Base-by-base conservation (phyloP, 2,329 filamentous ascomycete species). In the Huntiella bhutanensis region DNA sequence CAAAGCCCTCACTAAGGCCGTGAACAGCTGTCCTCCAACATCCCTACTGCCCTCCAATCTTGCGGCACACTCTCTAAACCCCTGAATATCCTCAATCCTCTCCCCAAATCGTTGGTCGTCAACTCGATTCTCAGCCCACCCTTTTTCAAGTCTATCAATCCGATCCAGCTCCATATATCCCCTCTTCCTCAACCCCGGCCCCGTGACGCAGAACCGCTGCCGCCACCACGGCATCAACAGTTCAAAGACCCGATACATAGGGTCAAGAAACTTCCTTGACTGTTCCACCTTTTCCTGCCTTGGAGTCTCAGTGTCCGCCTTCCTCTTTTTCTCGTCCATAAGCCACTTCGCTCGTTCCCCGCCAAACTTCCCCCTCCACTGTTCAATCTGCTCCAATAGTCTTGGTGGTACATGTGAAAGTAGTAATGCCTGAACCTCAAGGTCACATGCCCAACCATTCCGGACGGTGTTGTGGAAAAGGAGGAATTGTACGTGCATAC, bases 401-500 rank as follows among this genome's bases (percentile, higher is more conserved):
- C 72, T 71, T 0, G 73, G 67, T 0, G 82, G 71, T 5, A 94
- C 55, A 48, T 84, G 78, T n/a, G 77, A 75, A 3, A 91, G 68
- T 57, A 95, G 67, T 12, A 77, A 80, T 8, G 77, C 75, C 51
- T 91, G 83, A 0, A 92, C 68, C 51, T 82, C 73, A 3, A 70
- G 60, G 54, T 96, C 82, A 53, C 83, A 83, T 15, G 86, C 63
- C 80, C 88, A 96, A 0, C 75, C 68, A 58, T 96, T 95, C 37
- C 83, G 75, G 11, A 91, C 62, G 0, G 83, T 74, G 57, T 96
- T 96, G 58, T 96, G 87, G 70, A 81, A 95, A 50, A 98, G 70
- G 12, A 98, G 65, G 45, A 77, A 74, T 58, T 92, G 78, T 2
- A 96, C 86, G 60, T 98, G 91, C 53, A 94, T 70, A 54, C 83